A percentile compares a stretch with the other conserved stretches of the same genome.
Evolutionary conservation across 495 filamentous ascomycete genomes (phyloP).

Genomic region (Hyphodiscus hymeniophilus): DNA sequence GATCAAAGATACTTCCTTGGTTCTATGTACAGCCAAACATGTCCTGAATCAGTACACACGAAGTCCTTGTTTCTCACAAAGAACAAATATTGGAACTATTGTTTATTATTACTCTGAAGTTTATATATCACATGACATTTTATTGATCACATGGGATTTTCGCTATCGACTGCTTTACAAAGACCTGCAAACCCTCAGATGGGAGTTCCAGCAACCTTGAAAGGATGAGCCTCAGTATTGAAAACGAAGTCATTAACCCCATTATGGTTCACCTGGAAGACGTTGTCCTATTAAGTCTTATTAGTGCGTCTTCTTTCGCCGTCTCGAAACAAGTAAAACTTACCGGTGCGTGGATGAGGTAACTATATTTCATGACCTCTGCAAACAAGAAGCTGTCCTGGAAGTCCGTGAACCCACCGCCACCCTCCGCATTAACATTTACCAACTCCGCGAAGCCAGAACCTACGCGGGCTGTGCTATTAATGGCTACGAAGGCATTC

Average conservation of each 20-base stretch:
- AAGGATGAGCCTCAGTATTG: slow-evolving; percentile 80
- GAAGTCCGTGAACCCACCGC: slow-evolving; percentile 56
- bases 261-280: slow-evolving; percentile 56
- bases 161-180: too few relatives aligned
- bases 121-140: neutral
- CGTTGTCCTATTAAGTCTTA: slow-evolving; percentile 35
- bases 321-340: slow-evolving; percentile 8
- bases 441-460: slow-evolving; percentile 59
- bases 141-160: neutral
- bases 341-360: slow-evolving; percentile 53
- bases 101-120: too few relatives aligned
- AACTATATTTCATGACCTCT: slow-evolving; percentile 82
- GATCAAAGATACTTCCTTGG: too few relatives aligned
- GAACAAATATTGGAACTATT: too few relatives aligned
- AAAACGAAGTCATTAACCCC: slow-evolving; percentile 61
- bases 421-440: slow-evolving; percentile 56
- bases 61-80: too few relatives aligned
- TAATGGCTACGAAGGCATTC: slow-evolving; percentile 69
- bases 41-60: too few relatives aligned
- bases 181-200: slow-evolving; percentile 15
- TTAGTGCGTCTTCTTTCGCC: neutral
- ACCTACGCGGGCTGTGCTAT: slow-evolving; percentile 50
- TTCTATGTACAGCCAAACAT: too few relatives aligned
- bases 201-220: slow-evolving; percentile 43
- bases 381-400: slow-evolving; percentile 91